Conservation (phyloP, 352 stramenopile species). For the Nothophytophthora sp. region DNA sequence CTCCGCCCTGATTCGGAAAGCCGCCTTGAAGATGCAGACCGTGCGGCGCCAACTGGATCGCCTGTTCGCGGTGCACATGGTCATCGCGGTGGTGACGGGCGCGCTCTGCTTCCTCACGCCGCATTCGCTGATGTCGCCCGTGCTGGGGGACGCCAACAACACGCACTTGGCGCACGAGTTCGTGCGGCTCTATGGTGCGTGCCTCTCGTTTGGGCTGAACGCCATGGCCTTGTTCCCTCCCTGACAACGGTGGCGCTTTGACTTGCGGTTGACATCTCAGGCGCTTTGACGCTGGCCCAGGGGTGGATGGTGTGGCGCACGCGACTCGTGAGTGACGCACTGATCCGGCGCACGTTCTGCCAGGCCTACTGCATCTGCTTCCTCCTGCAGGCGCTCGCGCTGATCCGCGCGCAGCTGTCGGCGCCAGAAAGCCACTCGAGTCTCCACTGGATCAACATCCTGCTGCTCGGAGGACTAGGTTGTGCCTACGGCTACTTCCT, state of each 20-base stretch:
- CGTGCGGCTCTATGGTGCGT: slow-evolving; percentile 80
- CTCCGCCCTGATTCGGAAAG: too few relatives aligned
- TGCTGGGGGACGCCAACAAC: slow-evolving; percentile 76
- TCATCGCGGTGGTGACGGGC: slow-evolving; percentile 63
- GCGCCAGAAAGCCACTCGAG: slow-evolving; percentile 77
- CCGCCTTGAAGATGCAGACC: slow-evolving; percentile 48
- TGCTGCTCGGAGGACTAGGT: slow-evolving; percentile 65
- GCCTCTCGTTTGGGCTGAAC: too few relatives aligned
- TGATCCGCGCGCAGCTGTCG: slow-evolving; percentile 72
- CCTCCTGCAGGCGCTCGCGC: slow-evolving; percentile 67
- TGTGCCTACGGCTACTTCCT: slow-evolving; percentile 85
- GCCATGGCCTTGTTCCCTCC: too few relatives aligned
- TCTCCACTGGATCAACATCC: slow-evolving; percentile 84
- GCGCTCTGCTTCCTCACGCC: slow-evolving; percentile 75
- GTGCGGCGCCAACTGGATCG: slow-evolving; percentile 79
- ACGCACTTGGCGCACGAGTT: slow-evolving; percentile 88
- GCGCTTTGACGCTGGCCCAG: slow-evolving; percentile 78
- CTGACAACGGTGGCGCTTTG: background rate
- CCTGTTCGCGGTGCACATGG: slow-evolving; percentile 80
- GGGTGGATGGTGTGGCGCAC: slow-evolving; percentile 88
- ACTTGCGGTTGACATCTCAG: slow-evolving; percentile 20
- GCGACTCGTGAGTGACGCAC: slow-evolving; percentile 80
- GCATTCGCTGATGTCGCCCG: slow-evolving; percentile 78
- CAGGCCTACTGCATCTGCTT: slow-evolving; percentile 90
- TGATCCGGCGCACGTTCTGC: slow-evolving; percentile 87